Conservation (phyloP, 805 yeast genomes). For the Kluyveromyces aestuarii region DNA sequence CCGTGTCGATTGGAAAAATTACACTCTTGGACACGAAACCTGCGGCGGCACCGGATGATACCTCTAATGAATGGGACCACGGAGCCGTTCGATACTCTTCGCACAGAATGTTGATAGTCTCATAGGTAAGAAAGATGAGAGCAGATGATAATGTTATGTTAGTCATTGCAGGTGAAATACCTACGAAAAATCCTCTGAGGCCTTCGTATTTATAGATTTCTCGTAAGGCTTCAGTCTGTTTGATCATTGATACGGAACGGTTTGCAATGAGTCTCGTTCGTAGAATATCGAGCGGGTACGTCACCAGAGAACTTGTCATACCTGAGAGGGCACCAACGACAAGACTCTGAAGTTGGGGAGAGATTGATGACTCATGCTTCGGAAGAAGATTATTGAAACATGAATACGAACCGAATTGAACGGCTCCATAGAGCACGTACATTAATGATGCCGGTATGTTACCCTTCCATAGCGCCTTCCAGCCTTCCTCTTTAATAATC, state of each 20-base stretch:
- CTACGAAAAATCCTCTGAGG: constrained; percentile 38
- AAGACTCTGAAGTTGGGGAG: constrained; percentile 29
- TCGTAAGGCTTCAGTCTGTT: constrained; percentile 19
- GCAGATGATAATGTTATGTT: constrained; percentile 70
- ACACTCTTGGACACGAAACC: constrained; percentile 66
- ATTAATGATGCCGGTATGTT: constrained; percentile 84
- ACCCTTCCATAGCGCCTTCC: constrained; percentile 87
- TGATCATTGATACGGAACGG: constrained; percentile 18
- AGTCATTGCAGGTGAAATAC: constrained; percentile 40
- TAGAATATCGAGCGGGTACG: constrained; percentile 88
- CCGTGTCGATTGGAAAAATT: constrained; percentile 80
- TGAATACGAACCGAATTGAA: constrained; percentile 72
- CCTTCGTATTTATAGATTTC: constrained; percentile 36
- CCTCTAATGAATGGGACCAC: constrained; percentile 34
- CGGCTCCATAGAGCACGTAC: constrained; percentile 78
- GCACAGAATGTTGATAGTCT: constrained; percentile 30
- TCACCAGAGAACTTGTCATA: constrained; percentile 52
- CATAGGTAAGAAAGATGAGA: constrained; percentile 63
- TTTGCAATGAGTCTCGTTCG: constrained; percentile 80
- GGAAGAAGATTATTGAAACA: constrained; percentile 36
- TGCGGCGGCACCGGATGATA: constrained; percentile 58
- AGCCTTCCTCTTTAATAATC: constrained; percentile 56
- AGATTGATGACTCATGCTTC: constrained; percentile 6
- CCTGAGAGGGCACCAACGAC: constrained; percentile 77
- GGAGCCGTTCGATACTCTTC: constrained; percentile 27